Base-by-base conservation (phyloP, 2,329 filamentous ascomycete genomes). In the Rhynchosporium graminicola region DNA sequence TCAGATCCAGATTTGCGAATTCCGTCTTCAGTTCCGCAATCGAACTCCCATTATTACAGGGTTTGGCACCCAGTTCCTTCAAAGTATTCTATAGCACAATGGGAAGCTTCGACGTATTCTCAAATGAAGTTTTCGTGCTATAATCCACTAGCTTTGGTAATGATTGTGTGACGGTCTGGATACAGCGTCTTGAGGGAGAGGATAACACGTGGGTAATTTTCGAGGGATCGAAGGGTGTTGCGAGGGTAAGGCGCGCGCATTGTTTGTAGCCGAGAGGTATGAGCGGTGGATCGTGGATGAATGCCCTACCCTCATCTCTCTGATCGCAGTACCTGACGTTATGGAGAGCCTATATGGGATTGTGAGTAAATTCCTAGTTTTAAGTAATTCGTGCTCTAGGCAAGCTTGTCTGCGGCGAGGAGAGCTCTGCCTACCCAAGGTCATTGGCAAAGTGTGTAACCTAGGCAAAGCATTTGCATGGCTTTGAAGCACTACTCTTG, bases 161-260 rank as follows among this genome's bases (percentile, higher is more conserved):
- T 4, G 46, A 28, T 5, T 51, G 47, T 13, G 8, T 26, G 13
- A 31, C 46, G 29, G 57, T 59, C 10, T 50, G 12, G 20, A 59
- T 51, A 40, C 42, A 48, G 15, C 46, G 57, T 20, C 6, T 47
- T 0, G 46, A 59, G 6, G 57, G 57, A 8, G 57, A 59, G 2
- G 57, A 59, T 12, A 42, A 31, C n/a, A 59, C 36, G 20, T 59
- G 46, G 7, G 46, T 59, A n/a, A 50, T 57, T 1, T 56, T 50
- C 9, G 48, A 13, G 54, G 33, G 42, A 4, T 43, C 36, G 54
- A 59, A 40, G n/a, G 42, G 42, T 54, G 43, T 9, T 29, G 55
- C 5, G 31, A 52, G 33, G 13, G 46, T 12, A 38, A 52, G 12
- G 10, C n/a, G 15, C 50, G 20, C n/a, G 43, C 59, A 13, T 33